phyloP scores from a whole-genome alignment of 176 grass and related monocot species.

The Zoysia pacifica region DNA sequence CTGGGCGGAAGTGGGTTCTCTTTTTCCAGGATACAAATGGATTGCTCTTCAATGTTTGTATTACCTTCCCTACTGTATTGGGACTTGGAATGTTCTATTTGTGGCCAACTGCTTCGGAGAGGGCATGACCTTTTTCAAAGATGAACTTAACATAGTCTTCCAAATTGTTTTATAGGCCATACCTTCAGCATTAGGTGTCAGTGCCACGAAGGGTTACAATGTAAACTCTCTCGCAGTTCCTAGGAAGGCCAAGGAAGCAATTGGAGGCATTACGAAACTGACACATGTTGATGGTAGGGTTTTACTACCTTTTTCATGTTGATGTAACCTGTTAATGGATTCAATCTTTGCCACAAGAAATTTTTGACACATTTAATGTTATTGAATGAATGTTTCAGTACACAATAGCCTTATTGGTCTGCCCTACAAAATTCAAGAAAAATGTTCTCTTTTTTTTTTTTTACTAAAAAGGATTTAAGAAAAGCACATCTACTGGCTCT shows the following conservation, averaged over 20 bases:
- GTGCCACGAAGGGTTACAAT: conserved; percentile 80
- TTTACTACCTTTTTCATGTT: conserved; percentile 20
- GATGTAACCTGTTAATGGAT: background rate
- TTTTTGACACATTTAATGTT: background rate
- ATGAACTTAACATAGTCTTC: conserved; percentile 15
- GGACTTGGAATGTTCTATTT: conserved; percentile 29
- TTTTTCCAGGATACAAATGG: conserved; percentile 99
- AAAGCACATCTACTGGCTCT: background rate
- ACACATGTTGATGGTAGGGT: conserved; percentile 77
- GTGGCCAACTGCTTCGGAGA: conserved; percentile 15
- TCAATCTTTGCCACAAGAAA: background rate
- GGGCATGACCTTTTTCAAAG: background rate
- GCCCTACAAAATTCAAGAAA: background rate
- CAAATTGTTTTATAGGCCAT: conserved; percentile 66
- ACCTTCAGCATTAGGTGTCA: conserved; percentile 94
- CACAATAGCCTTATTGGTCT: background rate
- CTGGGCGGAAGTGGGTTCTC: conserved; percentile 76
- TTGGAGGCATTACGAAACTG: conserved; percentile 99
- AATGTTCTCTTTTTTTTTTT: background rate
- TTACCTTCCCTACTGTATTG: conserved; percentile 11
- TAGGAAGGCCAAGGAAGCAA: conserved; percentile 95
- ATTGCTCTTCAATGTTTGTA: conserved; percentile 90
- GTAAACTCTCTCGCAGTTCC: conserved; percentile 97
- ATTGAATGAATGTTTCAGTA: background rate
- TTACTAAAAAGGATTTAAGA: background rate